Evolutionary conservation across 495 filamentous ascomycete genomes (phyloP), one percentile per base, ranked within the genome.

Genomic region (Pseudomonodictys pantanalensis): DNA sequence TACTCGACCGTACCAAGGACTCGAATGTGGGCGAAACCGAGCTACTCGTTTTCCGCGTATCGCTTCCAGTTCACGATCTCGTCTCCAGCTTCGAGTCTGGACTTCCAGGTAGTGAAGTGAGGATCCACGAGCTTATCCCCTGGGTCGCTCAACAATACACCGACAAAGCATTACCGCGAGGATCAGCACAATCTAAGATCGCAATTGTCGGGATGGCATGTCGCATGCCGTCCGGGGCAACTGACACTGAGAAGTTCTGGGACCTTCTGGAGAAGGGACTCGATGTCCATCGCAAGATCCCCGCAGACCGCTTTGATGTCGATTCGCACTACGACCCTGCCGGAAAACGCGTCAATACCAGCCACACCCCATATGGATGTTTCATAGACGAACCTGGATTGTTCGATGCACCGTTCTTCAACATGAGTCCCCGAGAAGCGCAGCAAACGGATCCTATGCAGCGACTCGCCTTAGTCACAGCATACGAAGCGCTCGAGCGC

Each of bases 161-260:
- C n/a, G n/a, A n/a, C n/a, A n/a, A n/a, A n/a, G n/a, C n/a, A n/a
- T n/a, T n/a, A n/a, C n/a, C 73, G 77, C 45, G 56, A 67, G 45
- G 33, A 3, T 12, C 43, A n/a, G 18, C 15, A 23, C 50, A 45
- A 17, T 56, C 61, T 3, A 77, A 76, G 56, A 54, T 78, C n/a
- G 77, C 76, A 0, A 72, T 79, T 48, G 69, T 78, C 7, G 75
- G 75, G 1, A 72, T 77, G 66, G 66, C 77, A 0, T 71, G 74
- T 52, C 58, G 76, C 2, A 41, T 78, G n/a, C 77, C 77, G 3
- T 70, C 67, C 10, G 71, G 65, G 0, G 72, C 71, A 6, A 66
- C 52, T 15, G 52, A 68, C 39, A 57, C 61, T 0, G 73, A 78
- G 33, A 51, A 67, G 10, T 73, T 77, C 52, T 81, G 78, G 78